Percentiles rank a stretch among this genome's conserved stretches.
phyloP scores from a whole-genome alignment of 139 green algal species.

The Chlorella sp. region DNA sequence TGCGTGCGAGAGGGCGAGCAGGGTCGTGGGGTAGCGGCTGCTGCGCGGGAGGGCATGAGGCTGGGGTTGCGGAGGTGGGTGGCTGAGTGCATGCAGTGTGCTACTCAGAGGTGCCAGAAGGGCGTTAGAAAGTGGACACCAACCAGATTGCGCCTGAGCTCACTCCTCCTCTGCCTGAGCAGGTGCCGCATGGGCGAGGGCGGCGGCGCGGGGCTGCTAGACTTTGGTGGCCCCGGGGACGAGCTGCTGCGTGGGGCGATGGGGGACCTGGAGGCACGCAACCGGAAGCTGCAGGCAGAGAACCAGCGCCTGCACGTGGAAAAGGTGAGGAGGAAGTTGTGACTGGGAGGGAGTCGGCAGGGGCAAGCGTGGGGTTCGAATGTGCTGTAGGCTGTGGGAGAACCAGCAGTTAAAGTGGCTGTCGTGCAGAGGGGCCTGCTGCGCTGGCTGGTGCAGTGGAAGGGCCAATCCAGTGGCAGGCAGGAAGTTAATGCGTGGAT shows the following conservation, averaged over 20 bases:
- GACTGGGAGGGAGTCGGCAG: too few species aligned
- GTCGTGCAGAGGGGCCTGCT: too few species aligned
- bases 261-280: slow-evolving; percentile 65
- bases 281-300: slow-evolving; percentile 62
- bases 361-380: too few species aligned
- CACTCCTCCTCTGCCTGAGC: not conserved
- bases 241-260: slow-evolving; percentile 47
- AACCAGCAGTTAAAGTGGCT: too few species aligned
- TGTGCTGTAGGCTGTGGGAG: too few species aligned
- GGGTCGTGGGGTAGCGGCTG: not conserved
- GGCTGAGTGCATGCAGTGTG: not conserved
- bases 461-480: not conserved
- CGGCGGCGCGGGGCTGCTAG: not conserved
- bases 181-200: slow-evolving; percentile 11
- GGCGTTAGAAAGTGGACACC: not conserved
- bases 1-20: too few species aligned
- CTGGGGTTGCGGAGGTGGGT: not conserved
- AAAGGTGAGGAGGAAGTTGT: slow-evolving; percentile 63
- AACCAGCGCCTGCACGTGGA: slow-evolving; percentile 68
- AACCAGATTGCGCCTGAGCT: not conserved
- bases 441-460: too few species aligned
- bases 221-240: not conserved
- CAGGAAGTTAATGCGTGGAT: not conserved
- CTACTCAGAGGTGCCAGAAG: not conserved
- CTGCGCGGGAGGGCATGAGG: not conserved